A percentile compares a stretch with the other conserved stretches of the same genome.
Evolutionary conservation across 345 rosid genomes (phyloP).

Genomic region (Diplotaxis tenuifolia): DNA sequence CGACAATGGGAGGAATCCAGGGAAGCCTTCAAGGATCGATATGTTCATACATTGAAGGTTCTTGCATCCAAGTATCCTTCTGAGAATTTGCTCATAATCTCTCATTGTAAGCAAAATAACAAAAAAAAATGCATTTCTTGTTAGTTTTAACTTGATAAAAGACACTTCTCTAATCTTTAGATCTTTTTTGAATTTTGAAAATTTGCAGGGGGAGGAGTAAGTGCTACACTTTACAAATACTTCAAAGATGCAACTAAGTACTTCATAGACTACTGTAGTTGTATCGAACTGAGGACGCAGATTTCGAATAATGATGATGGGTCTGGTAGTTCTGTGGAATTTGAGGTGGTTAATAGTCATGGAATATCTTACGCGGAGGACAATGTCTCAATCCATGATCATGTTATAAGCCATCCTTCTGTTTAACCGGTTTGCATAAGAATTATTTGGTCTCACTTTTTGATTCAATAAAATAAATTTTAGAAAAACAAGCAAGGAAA

Average conservation of each 20-base stretch:
- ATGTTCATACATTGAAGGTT: too few species aligned
- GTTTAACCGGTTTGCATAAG: neutral
- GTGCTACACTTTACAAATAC: conserved; percentile 24
- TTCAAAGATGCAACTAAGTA: conserved; percentile 29
- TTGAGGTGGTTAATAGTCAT: conserved; percentile 30
- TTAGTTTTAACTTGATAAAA: too few species aligned
- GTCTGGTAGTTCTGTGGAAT: conserved; percentile 15
- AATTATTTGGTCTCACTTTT: neutral
- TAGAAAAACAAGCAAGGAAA: too few species aligned
- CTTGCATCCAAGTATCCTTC: too few species aligned
- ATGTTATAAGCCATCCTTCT: neutral
- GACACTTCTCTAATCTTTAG: too few species aligned
- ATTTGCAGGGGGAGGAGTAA: too few species aligned
- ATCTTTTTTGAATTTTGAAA: too few species aligned
- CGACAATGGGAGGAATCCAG: too few species aligned
- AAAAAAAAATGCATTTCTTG: too few species aligned
- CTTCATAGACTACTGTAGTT: conserved; percentile 50
- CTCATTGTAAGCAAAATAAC: too few species aligned
- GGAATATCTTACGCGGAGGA: conserved; percentile 13
- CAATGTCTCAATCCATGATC: conserved; percentile 11
- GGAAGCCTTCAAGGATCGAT: too few species aligned
- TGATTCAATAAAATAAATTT: neutral
- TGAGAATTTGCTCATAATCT: too few species aligned
- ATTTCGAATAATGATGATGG: conserved; percentile 14
- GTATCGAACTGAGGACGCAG: conserved; percentile 50